Conservation (phyloP, 495 filamentous ascomycete genomes). For the Annulohypoxylon maeteangense region DNA sequence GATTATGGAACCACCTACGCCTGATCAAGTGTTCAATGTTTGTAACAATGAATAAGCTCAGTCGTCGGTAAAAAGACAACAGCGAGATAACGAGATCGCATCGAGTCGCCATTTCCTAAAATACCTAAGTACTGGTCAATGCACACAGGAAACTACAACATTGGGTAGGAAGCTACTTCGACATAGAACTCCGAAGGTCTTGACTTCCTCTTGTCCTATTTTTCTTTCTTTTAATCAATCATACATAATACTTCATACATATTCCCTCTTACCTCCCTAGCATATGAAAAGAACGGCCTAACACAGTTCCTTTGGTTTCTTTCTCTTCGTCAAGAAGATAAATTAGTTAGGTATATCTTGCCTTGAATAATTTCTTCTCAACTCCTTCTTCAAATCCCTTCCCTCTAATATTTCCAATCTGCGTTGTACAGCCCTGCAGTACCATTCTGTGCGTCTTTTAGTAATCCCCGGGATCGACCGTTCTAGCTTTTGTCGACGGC, state of each 20-base stretch:
- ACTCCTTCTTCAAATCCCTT: not conserved
- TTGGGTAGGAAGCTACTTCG: conserved; percentile 2
- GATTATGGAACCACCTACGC: not conserved
- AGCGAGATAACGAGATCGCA: conserved; percentile 8
- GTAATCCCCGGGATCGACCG: conserved; percentile 18
- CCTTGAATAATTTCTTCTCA: not conserved
- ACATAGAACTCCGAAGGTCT: conserved; percentile 22
- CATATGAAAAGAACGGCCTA: conserved; percentile 5
- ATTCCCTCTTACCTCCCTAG: not conserved
- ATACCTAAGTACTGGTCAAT: conserved; percentile 5
- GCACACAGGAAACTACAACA: conserved; percentile 21
- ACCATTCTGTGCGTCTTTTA: conserved; percentile 21
- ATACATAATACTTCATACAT: conserved; percentile 9
- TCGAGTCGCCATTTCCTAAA: conserved; percentile 24
- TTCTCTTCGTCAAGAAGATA: conserved; percentile 8
- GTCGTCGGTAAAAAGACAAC: conserved; percentile 8
- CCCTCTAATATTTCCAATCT: conserved; percentile 1
- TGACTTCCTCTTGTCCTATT: conserved; percentile 21
- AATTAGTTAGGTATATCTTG: conserved; percentile 9
- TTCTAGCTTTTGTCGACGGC: not conserved
- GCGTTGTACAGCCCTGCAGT: conserved; percentile 27
- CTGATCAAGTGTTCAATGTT: conserved; percentile 10
- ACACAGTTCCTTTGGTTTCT: conserved; percentile 1
- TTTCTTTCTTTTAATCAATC: not conserved
- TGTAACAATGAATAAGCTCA: conserved; percentile 11